These are phyloP conservation scores for Aegilops bicornis DNA, from an alignment of 176 grass and related monocot genomes.

Conservation along the genomic window DNA sequence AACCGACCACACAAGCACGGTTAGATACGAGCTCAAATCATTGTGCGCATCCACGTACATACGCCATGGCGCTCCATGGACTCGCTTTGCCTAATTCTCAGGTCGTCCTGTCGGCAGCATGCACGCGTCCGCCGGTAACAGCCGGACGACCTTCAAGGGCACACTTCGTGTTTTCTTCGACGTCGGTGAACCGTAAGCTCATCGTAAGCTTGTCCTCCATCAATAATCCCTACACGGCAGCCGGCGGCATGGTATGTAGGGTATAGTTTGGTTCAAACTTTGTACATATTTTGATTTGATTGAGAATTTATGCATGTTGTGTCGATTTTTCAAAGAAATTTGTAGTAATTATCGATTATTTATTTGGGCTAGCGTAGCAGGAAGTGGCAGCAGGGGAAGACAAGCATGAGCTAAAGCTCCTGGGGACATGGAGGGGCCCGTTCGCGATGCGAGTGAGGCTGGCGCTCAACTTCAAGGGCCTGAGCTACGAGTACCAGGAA, in stretches of 20 bases:
- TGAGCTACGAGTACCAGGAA: not conserved
- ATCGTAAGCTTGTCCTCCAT: not conserved
- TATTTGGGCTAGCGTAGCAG: too few species aligned
- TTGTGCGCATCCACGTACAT: too few species aligned
- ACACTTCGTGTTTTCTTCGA: not conserved
- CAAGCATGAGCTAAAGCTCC: not conserved
- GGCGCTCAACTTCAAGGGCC: not conserved
- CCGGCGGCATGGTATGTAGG: not conserved
- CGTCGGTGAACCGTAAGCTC: not conserved
- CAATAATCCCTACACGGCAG: not conserved
- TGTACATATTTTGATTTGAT: too few species aligned
- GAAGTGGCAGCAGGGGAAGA: not conserved
- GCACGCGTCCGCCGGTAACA: not conserved
- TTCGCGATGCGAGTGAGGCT: not conserved
- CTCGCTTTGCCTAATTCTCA: not conserved
- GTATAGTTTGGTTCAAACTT: too few species aligned
- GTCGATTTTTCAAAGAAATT: too few species aligned
- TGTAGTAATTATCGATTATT: accelerated
- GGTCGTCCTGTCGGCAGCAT: not conserved
- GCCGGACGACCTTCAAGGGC: not conserved
- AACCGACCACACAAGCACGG: too few species aligned
- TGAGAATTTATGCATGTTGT: too few species aligned
- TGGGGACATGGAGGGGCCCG: not conserved
- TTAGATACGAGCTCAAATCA: too few species aligned
- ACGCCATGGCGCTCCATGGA: not conserved